A percentile compares a stretch with the other conserved stretches of the same genome.
Conservation (phyloP, 2,329 filamentous ascomycete species). For the Camillea tinctor region DNA sequence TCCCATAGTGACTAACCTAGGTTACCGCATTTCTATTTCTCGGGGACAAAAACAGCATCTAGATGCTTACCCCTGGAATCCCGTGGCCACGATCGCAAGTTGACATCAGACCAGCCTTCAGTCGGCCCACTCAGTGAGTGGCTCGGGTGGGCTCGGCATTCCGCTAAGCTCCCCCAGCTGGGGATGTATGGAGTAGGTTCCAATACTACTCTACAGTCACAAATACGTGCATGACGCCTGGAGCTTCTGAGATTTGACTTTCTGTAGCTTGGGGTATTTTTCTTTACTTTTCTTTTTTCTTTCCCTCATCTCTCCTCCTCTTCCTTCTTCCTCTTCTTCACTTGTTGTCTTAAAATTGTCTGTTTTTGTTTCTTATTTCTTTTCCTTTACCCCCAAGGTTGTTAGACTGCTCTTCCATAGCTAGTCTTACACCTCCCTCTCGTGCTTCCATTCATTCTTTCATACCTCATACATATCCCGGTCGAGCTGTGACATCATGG, state of each 20-base stretch:
- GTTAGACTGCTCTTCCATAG: conserved; percentile 7
- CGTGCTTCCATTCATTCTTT: background rate
- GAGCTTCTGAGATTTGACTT: background rate
- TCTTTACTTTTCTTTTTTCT: conserved; percentile 5
- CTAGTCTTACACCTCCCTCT: conserved; percentile 12
- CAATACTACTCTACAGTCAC: background rate
- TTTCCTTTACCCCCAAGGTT: too few species aligned
- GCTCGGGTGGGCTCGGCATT: background rate
- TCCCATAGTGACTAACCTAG: too few species aligned
- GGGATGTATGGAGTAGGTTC: background rate
- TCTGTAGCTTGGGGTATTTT: background rate
- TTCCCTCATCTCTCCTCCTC: conserved; percentile 1
- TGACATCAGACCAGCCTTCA: background rate
- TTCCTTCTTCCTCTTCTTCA: background rate
- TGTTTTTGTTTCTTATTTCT: too few species aligned
- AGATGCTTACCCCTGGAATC: background rate
- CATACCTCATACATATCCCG: background rate
- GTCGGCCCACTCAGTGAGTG: background rate
- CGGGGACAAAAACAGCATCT: background rate
- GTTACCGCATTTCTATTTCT: background rate
- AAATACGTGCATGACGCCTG: background rate
- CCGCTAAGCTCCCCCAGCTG: background rate
- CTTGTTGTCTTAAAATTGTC: conserved; percentile 5
- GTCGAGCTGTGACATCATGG: conserved; percentile 37
- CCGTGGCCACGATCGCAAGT: background rate